Evolutionary conservation across 768 basidiomycete species (phyloP).

Genomic region (Arthromyces matolae): DNA sequence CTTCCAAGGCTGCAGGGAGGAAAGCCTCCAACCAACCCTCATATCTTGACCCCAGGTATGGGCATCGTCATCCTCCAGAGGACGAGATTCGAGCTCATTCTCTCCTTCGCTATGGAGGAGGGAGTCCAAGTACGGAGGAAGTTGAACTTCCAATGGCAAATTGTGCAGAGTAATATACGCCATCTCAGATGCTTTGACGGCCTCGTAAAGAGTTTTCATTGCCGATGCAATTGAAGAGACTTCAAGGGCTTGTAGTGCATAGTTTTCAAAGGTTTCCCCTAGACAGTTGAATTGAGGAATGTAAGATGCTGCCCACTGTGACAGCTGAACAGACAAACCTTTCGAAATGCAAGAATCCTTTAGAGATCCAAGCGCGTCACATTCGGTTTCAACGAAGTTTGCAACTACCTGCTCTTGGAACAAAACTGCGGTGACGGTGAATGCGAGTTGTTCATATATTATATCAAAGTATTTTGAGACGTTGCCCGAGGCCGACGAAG

Average conservation of each 20-base stretch:
- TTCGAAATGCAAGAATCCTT: constrained; percentile 68
- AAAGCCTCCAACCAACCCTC: constrained; percentile 68
- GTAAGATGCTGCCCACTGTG: too few relatives aligned
- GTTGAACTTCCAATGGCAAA: constrained; percentile 79
- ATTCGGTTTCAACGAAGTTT: constrained; percentile 83
- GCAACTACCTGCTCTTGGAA: constrained; percentile 87
- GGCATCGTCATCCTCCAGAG: constrained; percentile 48
- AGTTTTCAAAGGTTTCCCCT: constrained; percentile 63
- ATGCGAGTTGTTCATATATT: constrained; percentile 85
- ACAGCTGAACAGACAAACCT: too few relatives aligned
- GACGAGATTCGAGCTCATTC: constrained; percentile 46
- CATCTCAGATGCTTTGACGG: constrained; percentile 71
- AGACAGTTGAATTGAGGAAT: too few relatives aligned
- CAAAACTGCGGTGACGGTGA: constrained; percentile 87
- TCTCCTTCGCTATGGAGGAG: constrained; percentile 64
- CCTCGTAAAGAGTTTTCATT: constrained; percentile 77
- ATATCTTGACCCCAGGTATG: constrained; percentile 66
- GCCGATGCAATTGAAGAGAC: constrained; percentile 70
- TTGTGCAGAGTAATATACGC: constrained; percentile 77
- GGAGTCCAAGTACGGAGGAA: constrained; percentile 76
- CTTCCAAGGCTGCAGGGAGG: constrained; percentile 86
- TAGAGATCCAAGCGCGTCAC: constrained; percentile 62
- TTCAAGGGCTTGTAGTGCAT: constrained; percentile 53
- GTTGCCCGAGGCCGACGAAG: constrained; percentile 76
- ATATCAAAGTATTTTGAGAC: constrained; percentile 78